Conservation (phyloP, 2,329 filamentous ascomycete species). For the Metarhizium robertsii region DNA sequence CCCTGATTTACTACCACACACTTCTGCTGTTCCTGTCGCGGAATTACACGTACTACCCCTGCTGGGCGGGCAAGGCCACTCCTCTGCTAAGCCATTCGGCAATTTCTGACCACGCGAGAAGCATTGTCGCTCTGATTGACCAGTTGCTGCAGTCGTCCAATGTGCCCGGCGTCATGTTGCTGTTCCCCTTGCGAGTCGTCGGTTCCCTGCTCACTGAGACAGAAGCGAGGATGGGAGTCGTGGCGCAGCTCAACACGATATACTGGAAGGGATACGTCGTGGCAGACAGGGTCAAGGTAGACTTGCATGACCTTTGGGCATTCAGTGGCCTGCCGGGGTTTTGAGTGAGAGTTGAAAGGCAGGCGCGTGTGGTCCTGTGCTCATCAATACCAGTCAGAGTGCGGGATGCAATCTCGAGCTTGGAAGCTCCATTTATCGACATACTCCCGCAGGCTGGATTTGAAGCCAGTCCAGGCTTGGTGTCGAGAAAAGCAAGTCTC, state of each 20-base stretch:
- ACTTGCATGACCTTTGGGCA: conserved; percentile 14
- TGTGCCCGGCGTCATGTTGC: conserved; percentile 11
- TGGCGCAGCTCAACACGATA: conserved; percentile 7
- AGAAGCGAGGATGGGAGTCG: not conserved
- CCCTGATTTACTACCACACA: conserved; percentile 9
- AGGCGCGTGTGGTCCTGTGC: no score
- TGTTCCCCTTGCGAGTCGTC: conserved; percentile 17
- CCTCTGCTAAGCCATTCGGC: conserved; percentile 6
- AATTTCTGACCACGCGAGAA: not conserved
- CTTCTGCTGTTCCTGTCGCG: conserved; percentile 13
- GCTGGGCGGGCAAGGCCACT: conserved; percentile 8
- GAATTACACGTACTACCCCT: conserved; percentile 15
- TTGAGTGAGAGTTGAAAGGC: no score
- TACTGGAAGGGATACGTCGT: conserved; percentile 15
- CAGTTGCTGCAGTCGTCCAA: not conserved
- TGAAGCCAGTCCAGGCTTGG: no score
- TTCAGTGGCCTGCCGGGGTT: no score
- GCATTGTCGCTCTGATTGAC: not conserved
- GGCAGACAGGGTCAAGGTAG: conserved; percentile 11
- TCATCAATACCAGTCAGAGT: no score
- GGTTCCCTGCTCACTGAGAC: conserved; percentile 4
- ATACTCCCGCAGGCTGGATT: no score
- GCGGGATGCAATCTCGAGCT: no score
- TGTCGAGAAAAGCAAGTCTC: no score
- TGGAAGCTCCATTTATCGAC: no score